A percentile compares a stretch with the other conserved stretches of the same genome.
These are phyloP conservation scores for Mycosphaerella sp. DNA, from an alignment of 2,329 filamentous ascomycete species.

Conservation along the genomic window DNA sequence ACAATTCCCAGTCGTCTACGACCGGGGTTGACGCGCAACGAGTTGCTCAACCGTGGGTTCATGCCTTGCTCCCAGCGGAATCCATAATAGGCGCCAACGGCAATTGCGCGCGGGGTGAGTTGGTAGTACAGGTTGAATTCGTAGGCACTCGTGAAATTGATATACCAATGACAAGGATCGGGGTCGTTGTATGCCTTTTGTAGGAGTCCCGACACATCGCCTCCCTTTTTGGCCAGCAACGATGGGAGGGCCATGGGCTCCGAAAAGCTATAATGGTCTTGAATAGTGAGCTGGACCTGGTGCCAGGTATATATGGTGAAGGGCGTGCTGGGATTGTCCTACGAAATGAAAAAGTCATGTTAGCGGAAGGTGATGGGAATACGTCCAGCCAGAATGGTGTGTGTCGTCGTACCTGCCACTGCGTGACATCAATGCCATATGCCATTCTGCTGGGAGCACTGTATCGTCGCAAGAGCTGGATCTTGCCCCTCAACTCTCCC, in stretches of 20 bases:
- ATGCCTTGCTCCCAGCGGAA: conserved; percentile 42
- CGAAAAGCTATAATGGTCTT: conserved; percentile 45
- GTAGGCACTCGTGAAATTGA: conserved; percentile 43
- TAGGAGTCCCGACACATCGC: conserved; percentile 37
- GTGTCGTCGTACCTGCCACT: conserved; percentile 22
- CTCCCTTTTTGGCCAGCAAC: conserved; percentile 38
- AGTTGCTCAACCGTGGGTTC: conserved; percentile 37
- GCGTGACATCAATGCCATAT: conserved; percentile 32
- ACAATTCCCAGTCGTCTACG: conserved; percentile 33
- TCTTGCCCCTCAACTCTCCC: conserved; percentile 31
- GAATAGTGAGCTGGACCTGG: conserved; percentile 37
- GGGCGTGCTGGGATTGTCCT: conserved; percentile 31
- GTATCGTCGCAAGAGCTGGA: conserved; percentile 36
- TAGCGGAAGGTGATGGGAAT: neutral
- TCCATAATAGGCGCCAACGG: conserved; percentile 40
- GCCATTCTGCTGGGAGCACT: conserved; percentile 17
- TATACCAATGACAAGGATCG: conserved; percentile 34
- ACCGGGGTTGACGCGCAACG: conserved; percentile 23
- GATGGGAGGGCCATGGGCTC: conserved; percentile 35
- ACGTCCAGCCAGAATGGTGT: neutral
- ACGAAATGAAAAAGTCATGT: neutral
- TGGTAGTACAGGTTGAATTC: conserved; percentile 38
- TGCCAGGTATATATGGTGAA: conserved; percentile 37
- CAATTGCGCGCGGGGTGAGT: conserved; percentile 35
- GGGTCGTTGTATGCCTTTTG: conserved; percentile 29